Base-by-base conservation (phyloP, 345 rosid species). In the Crucihimalaya himalaica region DNA sequence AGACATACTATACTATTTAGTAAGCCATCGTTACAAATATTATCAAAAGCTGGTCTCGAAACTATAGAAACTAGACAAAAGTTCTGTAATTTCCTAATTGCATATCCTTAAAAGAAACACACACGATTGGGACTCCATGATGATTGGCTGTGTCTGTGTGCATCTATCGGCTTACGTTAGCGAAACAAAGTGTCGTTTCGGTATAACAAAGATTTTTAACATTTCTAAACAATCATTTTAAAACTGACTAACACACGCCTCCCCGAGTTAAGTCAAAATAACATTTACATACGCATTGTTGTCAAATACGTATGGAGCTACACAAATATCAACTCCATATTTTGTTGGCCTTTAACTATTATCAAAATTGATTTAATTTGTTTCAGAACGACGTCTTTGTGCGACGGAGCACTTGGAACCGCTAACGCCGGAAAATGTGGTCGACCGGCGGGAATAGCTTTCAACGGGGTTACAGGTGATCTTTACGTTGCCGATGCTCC, bases 401-500 rank as follows among this genome's bases (percentile, higher is more conserved):
- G 81, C 62, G 75, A 74, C 12, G 78, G 83, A 43, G 60, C 46
- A 47, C 32, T 50, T 47, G 85, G 75, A 74, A 79, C 37, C 6
- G 16, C 59, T 18, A 0, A 70, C 19, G 7, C 16, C 2, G 55
- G 12, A 21, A 58, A 56, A 57, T 85, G 83, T 19, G 89, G 84
- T 1, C 72, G 83, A 19, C 84, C 87, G 0, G 66, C 82, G 4
- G 89, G 89, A 21, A 57, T 83, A 50, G 59, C 71, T 2, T 78
- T 86, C 65, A 52, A 69, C 52, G 2, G 14, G 28, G 32, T 47
- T 13, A 80, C 72, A 29, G 83, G 81, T 19, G 67, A 84, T 54
- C 62, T 86, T 6, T 84, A 79, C 54, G 66, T 82, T 2, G 79
- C 85, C 1, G 87, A 86, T 74, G 87, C 87, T 62, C 74, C 74